Evolutionary conservation across 2,329 filamentous ascomycete genomes (phyloP).

Genomic region (Trichoderma sp.): DNA sequence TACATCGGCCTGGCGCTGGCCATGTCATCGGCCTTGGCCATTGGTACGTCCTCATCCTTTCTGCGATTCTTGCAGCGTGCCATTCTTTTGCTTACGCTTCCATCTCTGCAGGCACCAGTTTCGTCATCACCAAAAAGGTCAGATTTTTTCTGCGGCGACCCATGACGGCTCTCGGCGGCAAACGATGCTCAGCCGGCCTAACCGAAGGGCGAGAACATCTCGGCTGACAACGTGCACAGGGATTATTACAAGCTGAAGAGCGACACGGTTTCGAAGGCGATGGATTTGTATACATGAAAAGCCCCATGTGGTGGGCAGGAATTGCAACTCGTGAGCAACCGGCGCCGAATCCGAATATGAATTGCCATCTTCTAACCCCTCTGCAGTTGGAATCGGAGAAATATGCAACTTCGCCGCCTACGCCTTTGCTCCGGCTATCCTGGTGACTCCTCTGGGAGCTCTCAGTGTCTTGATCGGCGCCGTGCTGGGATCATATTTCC

Average conservation of each 20-base stretch:
- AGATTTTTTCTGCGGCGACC: constrained; percentile 30
- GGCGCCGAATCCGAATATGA: neutral
- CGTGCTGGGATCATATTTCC: constrained; percentile 91
- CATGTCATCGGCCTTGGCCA: constrained; percentile 74
- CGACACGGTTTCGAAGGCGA: constrained; percentile 96
- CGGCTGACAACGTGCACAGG: constrained; percentile 54
- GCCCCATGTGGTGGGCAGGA: constrained; percentile 96
- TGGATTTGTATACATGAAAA: constrained; percentile 90
- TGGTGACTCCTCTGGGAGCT: constrained; percentile 92
- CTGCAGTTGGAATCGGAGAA: constrained; percentile 84
- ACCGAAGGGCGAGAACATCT: neutral
- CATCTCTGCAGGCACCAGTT: constrained; percentile 74
- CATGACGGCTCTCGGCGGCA: neutral
- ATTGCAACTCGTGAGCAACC: constrained; percentile 76
- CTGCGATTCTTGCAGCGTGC: constrained; percentile 7
- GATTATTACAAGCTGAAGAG: constrained; percentile 87
- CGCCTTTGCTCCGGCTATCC: constrained; percentile 96
- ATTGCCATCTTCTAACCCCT: constrained; percentile 32
- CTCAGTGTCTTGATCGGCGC: constrained; percentile 94
- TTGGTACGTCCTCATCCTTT: constrained; percentile 58
- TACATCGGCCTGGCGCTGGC: constrained; percentile 77
- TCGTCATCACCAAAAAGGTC: constrained; percentile 99
- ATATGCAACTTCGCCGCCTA: constrained; percentile 98
- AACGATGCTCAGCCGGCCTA: constrained; percentile 3
- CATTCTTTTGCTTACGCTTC: constrained; percentile 15